These are phyloP conservation scores for Aspergillus quadricinctus DNA, from an alignment of 2,329 filamentous ascomycete species.

Conservation along the genomic window DNA sequence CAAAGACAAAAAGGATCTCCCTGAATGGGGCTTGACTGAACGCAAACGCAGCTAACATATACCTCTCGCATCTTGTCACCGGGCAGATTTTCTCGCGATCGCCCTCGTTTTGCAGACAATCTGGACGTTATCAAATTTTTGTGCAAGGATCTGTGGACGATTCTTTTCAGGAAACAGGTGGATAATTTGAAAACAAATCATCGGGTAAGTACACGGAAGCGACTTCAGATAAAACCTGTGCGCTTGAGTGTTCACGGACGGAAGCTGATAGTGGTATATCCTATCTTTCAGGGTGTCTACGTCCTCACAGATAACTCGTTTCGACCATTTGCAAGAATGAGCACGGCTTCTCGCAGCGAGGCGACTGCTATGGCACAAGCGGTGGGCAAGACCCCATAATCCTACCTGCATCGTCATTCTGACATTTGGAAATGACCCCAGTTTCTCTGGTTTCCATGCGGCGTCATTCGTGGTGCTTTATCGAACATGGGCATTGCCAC, in stretches of 20 bases:
- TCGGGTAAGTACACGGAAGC: conserved; percentile 51
- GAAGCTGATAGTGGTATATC: conserved; percentile 2
- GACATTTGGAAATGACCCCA: conserved; percentile 31
- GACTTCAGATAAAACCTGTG: not conserved
- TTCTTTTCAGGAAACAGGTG: conserved; percentile 94
- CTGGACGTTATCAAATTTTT: conserved; percentile 97
- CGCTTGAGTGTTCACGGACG: not conserved
- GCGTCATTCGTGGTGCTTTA: conserved; percentile 84
- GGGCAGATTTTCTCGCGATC: conserved; percentile 51
- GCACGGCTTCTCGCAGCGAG: conserved; percentile 69
- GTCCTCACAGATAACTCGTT: conserved; percentile 92
- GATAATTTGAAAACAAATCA: conserved; percentile 99
- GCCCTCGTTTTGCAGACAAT: conserved; percentile 84
- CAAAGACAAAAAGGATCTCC: not conserved
- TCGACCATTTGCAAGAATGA: conserved; percentile 84
- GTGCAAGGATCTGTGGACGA: conserved; percentile 95
- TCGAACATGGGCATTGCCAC: conserved; percentile 88
- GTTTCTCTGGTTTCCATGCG: conserved; percentile 95
- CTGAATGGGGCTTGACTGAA: not conserved
- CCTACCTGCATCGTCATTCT: not conserved
- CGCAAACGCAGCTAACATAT: not conserved
- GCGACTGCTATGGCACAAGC: conserved; percentile 72
- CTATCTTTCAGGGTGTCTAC: conserved; percentile 68
- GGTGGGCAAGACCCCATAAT: conserved; percentile 47
- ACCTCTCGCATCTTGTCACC: not conserved